Evolutionary conservation across 805 yeast genomes (phyloP), one percentile per base, ranked within the genome.

Genomic region (Pichia scutulata): DNA sequence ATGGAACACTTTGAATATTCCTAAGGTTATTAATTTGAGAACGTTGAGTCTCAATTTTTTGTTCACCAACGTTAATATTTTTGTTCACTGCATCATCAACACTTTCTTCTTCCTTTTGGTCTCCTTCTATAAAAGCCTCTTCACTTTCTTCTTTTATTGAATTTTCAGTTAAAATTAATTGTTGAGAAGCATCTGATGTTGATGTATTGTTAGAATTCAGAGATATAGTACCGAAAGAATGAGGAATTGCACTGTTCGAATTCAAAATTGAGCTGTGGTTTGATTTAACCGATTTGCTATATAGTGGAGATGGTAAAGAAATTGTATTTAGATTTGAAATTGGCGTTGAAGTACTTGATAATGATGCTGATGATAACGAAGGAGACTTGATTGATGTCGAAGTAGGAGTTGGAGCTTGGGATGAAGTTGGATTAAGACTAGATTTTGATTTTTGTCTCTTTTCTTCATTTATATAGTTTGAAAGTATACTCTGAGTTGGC

Each of bases 391-490:
- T 42, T 40, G 47, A 25, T 43, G 49, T 41, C 25, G 44, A 13
- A 26, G 33, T 28, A 13, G 33, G n/a, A 12, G 7, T 5, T 22
- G 41, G 22, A 8, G 41, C 26, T 18, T 4, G 24, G 33, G 48
- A 39, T 36, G 47, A 25, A 43, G 44, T 37, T 40, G 46, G 12
- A 23, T 25, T 19, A 9, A 25, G 8, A 13, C 16, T 24, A n/a
- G 43, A 23, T 4, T 18, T 14, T 41, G 43, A 18, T 24, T 23
- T 41, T 25, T 18, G 18, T 25, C 10, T 26, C 14, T 33, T 24
- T 30, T 53, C 57, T 12, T 52, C 50, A 39, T 57, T 58, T 39
- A 59, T 46, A 22, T 57, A 54, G 23, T 57, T 45, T 14, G 66
- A 61, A 21, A 62, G 51, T 25, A 55, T 58, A 46, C 62, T 60